phyloP scores from a whole-genome alignment of 2,329 filamentous ascomycete species.

The Nigrospora osmanthi region DNA sequence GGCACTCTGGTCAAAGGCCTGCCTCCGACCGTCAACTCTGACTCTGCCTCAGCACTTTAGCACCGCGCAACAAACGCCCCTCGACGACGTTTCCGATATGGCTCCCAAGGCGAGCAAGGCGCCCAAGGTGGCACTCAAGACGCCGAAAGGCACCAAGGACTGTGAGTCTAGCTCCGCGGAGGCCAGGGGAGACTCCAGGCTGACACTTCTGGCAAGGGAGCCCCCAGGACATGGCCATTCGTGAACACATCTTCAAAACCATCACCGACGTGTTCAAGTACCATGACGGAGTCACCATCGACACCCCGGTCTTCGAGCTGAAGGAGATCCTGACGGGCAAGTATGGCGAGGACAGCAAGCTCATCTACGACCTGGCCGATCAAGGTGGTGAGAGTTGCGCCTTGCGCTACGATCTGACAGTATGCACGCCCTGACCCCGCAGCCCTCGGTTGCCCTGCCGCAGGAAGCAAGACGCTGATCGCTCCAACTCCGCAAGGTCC shows the following conservation, averaged over 20 bases:
- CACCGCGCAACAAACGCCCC: too few relatives aligned
- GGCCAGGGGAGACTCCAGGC: conserved; percentile 5
- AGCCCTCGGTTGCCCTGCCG: too few relatives aligned
- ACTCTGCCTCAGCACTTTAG: too few relatives aligned
- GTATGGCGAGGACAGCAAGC: conserved; percentile 24
- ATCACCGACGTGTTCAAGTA: conserved; percentile 38
- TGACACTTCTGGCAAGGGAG: conserved; percentile 39
- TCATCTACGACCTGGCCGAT: conserved; percentile 78
- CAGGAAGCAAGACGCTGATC: too few relatives aligned
- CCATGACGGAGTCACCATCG: conserved; percentile 61
- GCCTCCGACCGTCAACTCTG: too few relatives aligned
- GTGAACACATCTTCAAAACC: conserved; percentile 68
- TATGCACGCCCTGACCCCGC: too few relatives aligned
- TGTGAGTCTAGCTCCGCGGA: conserved; percentile 36
- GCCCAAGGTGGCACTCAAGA: conserved; percentile 66
- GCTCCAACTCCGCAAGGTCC: conserved; percentile 27
- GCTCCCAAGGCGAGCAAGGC: conserved; percentile 31
- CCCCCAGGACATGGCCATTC: conserved; percentile 70
- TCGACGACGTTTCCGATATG: conserved; percentile 15
- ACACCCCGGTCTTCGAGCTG: conserved; percentile 67
- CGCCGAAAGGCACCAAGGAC: conserved; percentile 85
- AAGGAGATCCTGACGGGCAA: conserved; percentile 67
- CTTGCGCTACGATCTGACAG: conserved; percentile 73
- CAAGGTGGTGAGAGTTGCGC: conserved; percentile 79
- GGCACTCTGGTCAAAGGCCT: too few relatives aligned